Percentiles rank a stretch among this genome's conserved stretches.
Conservation (phyloP, 176 grass and related monocot species). For the Urochloa ruziziensis region DNA sequence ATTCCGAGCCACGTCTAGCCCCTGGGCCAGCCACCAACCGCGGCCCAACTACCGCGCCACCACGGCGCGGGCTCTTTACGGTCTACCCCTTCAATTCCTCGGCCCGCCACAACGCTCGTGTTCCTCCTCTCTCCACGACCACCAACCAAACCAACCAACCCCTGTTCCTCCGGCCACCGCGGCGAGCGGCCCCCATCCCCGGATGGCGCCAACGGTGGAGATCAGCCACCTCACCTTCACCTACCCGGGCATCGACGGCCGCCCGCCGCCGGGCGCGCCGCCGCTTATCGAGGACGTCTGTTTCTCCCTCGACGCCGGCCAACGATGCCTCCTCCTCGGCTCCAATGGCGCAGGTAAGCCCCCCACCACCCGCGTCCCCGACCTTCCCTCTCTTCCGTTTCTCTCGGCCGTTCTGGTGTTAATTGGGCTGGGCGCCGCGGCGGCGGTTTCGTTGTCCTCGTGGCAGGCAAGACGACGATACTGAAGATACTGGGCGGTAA, state of each 20-base stretch:
- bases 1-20: neutral
- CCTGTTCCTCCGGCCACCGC: slow-evolving; percentile 21
- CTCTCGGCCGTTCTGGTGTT: neutral
- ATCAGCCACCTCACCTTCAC: slow-evolving; percentile 85
- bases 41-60: slow-evolving; percentile 25
- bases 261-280: slow-evolving; percentile 67
- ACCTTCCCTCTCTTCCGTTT: neutral
- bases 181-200: neutral
- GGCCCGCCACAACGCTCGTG: slow-evolving; percentile 17
- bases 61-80: neutral
- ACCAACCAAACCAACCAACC: slow-evolving; percentile 10
- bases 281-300: slow-evolving; percentile 84
- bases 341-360: slow-evolving; percentile 81
- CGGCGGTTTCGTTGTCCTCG: neutral
- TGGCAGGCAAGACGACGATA: slow-evolving; percentile 88
- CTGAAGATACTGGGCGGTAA: slow-evolving; percentile 97
- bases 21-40: slow-evolving; percentile 25
- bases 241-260: slow-evolving; percentile 88
- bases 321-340: slow-evolving; percentile 88
- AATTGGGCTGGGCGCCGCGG: slow-evolving; percentile 19
- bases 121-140: neutral
- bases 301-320: slow-evolving; percentile 60
- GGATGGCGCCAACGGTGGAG: slow-evolving; percentile 55
- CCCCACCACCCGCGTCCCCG: neutral
- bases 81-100: neutral